Conservation (phyloP, 805 yeast species). For the Schizosaccharomyces osmophilus region DNA sequence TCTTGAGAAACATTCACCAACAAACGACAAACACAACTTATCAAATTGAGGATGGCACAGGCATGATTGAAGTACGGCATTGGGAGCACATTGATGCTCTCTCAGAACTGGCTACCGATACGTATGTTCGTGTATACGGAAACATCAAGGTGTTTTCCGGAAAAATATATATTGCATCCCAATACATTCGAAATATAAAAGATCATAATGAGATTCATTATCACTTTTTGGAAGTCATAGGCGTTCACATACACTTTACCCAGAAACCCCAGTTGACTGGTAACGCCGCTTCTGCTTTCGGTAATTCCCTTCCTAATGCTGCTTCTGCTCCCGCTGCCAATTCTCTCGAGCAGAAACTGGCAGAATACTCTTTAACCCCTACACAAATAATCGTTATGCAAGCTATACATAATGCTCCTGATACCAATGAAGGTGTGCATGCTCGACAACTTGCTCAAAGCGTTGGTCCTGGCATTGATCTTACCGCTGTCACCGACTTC, state of each 20-base stretch:
- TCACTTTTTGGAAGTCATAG: constrained; percentile 30
- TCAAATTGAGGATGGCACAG: constrained; percentile 46
- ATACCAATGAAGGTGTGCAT: constrained; percentile 7
- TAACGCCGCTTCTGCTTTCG: background rate
- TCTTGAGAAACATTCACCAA: constrained; percentile 26
- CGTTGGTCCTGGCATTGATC: constrained; percentile 1
- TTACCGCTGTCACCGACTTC: constrained; percentile 4
- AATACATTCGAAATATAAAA: constrained; percentile 22
- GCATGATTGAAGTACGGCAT: constrained; percentile 27
- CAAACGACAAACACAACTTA: constrained; percentile 21
- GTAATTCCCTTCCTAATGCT: background rate
- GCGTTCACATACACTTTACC: constrained; percentile 5
- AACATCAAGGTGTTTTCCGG: constrained; percentile 24
- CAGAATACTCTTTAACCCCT: constrained; percentile 4
- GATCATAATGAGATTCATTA: constrained; percentile 38
- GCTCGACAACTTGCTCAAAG: constrained; percentile 4
- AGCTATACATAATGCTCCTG: background rate
- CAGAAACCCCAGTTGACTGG: background rate
- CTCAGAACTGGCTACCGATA: constrained; percentile 8
- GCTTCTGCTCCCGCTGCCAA: background rate
- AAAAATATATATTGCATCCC: constrained; percentile 26
- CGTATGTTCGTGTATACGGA: constrained; percentile 28
- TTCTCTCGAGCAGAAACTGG: constrained; percentile 4
- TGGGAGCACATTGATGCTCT: constrained; percentile 16
- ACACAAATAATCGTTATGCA: constrained; percentile 6